Conservation (phyloP, 768 basidiomycete genomes). For the Naematelia aurantialba region DNA sequence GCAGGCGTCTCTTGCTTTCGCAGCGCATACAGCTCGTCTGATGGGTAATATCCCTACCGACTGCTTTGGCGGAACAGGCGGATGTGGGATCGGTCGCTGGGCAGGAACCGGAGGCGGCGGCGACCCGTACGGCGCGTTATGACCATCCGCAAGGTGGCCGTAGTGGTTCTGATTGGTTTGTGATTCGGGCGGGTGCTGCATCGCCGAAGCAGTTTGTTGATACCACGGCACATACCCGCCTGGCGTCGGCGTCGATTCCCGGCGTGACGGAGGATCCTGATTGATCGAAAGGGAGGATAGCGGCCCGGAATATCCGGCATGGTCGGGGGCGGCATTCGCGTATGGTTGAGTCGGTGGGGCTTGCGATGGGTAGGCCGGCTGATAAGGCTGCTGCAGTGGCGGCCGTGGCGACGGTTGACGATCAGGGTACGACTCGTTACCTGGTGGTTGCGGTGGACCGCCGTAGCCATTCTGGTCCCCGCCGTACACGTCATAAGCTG, state of each 20-base stretch:
- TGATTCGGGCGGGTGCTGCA: not conserved
- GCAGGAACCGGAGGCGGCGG: conserved; percentile 25
- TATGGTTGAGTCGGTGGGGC: not conserved
- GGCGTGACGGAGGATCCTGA: conserved; percentile 7
- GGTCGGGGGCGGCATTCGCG: not conserved
- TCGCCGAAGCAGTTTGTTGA: conserved; percentile 35
- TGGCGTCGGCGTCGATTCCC: conserved; percentile 10
- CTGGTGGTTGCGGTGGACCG: conserved; percentile 4
- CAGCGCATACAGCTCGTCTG: conserved; percentile 39
- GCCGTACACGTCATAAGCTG: not conserved
- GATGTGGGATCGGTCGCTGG: conserved; percentile 19
- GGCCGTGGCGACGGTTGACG: not conserved
- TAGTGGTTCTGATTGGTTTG: not conserved
- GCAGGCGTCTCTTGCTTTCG: conserved; percentile 13
- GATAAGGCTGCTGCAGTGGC: not conserved
- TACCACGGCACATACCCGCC: conserved; percentile 43
- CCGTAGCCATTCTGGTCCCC: conserved; percentile 1
- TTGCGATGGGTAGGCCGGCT: not conserved
- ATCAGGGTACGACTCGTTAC: conserved; percentile 1
- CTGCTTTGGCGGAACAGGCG: conserved; percentile 26
- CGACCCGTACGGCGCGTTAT: conserved; percentile 1
- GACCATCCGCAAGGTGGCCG: not conserved
- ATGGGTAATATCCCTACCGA: conserved; percentile 41
- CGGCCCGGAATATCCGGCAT: not conserved
- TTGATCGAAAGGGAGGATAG: not conserved